Evolutionary conservation across 129 eudicot genomes (phyloP), one percentile per base, ranked within the genome.

Genomic region (Helianthus annuus): DNA sequence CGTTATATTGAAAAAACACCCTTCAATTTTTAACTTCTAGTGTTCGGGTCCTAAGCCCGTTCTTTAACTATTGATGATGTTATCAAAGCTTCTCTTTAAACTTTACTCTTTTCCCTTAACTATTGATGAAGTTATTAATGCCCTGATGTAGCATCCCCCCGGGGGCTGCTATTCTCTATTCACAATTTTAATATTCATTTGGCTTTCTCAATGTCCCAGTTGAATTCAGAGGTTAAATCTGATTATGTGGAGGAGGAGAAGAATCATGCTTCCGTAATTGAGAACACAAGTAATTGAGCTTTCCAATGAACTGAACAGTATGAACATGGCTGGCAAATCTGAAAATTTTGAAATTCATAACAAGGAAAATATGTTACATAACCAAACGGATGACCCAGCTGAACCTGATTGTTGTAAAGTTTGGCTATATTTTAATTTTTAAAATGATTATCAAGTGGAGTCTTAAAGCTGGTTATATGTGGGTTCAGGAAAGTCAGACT

Each of bases 401-500:
- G 22, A 19, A 19, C 22, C 22, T 19, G 22, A 19, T 19, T 19
- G 22, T 96, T 88, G 80, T 89, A n/a, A 90, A 83, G 97, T 84
- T 45, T 46, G n/a, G 29, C 45, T 52, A 1, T 10, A 48, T 16
- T 15, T 2, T 52, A 6, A 9, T 72, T 48, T 15, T 17, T 49
- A 38, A 29, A 60, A 52, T 71, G 42, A 62, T 49, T 27, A 27
- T 22, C 46, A 13, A 36, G n/a, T 22, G n/a, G 16, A 63, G 22
- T 62, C 5, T 24, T 70, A 34, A n/a, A 38, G 69, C 2, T 48
- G 44, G 36, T 58, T 96, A 16, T 97, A 94, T 85, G 99, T 94
- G 64, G 99, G 88, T 81, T 88, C 97, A 74, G 99, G 99, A 64
- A 94, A 94, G 65, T 54, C 22, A 19, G 22, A 19, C 88, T 90